Evolutionary conservation across 2,329 filamentous ascomycete genomes (phyloP).

Genomic region (Cladophialophora exuberans): DNA sequence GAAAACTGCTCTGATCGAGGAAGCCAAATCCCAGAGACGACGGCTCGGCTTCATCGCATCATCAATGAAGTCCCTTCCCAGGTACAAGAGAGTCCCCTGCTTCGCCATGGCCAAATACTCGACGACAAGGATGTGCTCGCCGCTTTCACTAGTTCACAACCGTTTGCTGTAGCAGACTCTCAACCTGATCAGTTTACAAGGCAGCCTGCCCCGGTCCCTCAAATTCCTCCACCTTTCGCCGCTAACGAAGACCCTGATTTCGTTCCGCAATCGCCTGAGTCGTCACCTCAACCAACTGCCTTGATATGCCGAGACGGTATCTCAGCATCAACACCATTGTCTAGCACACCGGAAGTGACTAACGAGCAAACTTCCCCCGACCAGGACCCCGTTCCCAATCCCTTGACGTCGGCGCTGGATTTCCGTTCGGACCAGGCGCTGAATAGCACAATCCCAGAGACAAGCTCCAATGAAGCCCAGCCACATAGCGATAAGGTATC

Average conservation of each 20-base stretch:
- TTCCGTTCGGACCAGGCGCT: conserved; percentile 5
- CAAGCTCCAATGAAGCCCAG: conserved; percentile 24
- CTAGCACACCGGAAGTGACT: neutral
- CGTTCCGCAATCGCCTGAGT: conserved; percentile 29
- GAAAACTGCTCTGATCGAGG: conserved; percentile 46
- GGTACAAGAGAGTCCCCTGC: conserved; percentile 26
- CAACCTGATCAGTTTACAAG: conserved; percentile 24
- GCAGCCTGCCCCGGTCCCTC: neutral
- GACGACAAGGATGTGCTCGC: neutral
- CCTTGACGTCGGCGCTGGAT: neutral
- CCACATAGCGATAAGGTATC: neutral
- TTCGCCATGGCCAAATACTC: conserved; percentile 10
- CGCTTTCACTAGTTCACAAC: conserved; percentile 15
- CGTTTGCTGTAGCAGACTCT: conserved; percentile 30
- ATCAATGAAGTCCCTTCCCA: conserved; percentile 8
- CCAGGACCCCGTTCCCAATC: neutral
- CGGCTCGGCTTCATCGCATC: conserved; percentile 30
- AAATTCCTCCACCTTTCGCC: conserved; percentile 9
- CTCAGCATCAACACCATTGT: neutral
- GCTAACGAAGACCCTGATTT: conserved; percentile 22
- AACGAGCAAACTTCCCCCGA: neutral
- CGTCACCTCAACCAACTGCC: neutral
- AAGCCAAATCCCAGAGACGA: conserved; percentile 36
- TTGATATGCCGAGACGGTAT: neutral
- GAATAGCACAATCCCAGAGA: conserved; percentile 27